Percentiles rank a stretch among this genome's conserved stretches.
Evolutionary conservation across 345 rosid genomes (phyloP).

Genomic region (Salix arbutifolia): DNA sequence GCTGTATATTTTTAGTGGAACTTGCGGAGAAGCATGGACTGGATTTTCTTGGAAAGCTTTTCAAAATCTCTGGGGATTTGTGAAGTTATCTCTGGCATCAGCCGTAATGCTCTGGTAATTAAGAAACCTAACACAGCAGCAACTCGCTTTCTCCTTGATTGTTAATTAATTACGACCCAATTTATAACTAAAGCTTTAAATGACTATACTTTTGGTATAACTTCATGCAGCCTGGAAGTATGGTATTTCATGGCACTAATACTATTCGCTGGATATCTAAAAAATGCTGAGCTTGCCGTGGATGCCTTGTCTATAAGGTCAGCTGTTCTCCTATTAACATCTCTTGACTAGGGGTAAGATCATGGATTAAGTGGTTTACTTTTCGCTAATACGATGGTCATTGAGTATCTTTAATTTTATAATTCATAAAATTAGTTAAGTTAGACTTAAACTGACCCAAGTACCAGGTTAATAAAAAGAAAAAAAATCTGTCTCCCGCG

Average conservation of each 20-base stretch:
- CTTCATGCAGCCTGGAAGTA: conserved; percentile 16
- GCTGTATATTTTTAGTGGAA: conserved; percentile 11
- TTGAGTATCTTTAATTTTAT: no score
- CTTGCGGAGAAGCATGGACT: conserved; percentile 7
- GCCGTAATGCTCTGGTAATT: conserved; percentile 20
- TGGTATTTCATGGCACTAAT: conserved; percentile 26
- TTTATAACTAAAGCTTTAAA: background rate
- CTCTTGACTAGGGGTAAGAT: no score
- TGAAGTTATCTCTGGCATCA: conserved; percentile 14
- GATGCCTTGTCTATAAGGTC: conserved; percentile 20
- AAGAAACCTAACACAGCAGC: background rate
- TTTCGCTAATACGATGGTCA: no score
- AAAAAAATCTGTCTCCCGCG: no score
- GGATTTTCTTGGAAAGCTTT: conserved; percentile 21
- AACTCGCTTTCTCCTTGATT: background rate
- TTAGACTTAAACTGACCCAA: no score
- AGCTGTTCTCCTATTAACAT: background rate
- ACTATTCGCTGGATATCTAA: conserved; percentile 19
- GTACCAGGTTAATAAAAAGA: no score
- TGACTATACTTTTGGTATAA: background rate
- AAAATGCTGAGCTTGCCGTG: conserved; percentile 19
- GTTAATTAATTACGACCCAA: no score
- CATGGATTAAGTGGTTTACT: no score
- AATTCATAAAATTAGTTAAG: no score
- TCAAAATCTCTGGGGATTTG: conserved; percentile 16